Percentiles rank a stretch among this genome's conserved stretches.
These are phyloP conservation scores for Hypoxylon sp. DNA, from an alignment of 2,329 filamentous ascomycete genomes.

Conservation along the genomic window DNA sequence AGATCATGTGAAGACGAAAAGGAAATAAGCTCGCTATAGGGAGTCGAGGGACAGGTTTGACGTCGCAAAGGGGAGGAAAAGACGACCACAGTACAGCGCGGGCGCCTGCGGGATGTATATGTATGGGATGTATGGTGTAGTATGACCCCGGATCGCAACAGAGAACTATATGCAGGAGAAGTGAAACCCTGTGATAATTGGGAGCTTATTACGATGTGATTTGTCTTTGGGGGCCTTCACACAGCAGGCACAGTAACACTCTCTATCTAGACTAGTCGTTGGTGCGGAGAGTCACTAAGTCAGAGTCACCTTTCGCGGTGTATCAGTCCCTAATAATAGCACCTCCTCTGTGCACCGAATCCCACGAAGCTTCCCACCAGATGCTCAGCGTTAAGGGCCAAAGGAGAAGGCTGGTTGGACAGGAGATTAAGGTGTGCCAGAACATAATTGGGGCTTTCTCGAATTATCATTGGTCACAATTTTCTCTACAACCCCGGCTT, in stretches of 20 bases:
- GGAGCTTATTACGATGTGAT: conserved; percentile 52
- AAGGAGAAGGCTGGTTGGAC: conserved; percentile 52
- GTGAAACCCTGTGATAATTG: conserved; percentile 52
- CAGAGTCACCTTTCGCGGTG: conserved; percentile 31
- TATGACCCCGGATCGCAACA: conserved; percentile 43
- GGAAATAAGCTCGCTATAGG: conserved; percentile 50
- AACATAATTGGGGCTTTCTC: conserved; percentile 44
- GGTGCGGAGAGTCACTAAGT: conserved; percentile 46
- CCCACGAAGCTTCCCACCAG: conserved; percentile 47
- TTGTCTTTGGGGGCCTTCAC: conserved; percentile 49
- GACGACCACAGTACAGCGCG: conserved; percentile 48
- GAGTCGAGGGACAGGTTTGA: conserved; percentile 49
- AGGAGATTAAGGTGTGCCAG: conserved; percentile 49
- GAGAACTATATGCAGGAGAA: conserved; percentile 46
- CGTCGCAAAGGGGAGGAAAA: conserved; percentile 54
- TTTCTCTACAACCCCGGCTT: conserved; percentile 46
- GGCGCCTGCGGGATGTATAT: conserved; percentile 53
- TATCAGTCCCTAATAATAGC: conserved; percentile 54
- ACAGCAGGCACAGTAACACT: conserved; percentile 45
- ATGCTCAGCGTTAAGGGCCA: conserved; percentile 47
- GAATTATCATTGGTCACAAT: conserved; percentile 48
- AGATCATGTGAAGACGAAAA: conserved; percentile 51
- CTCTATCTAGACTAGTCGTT: conserved; percentile 44
- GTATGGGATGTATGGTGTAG: conserved; percentile 47
- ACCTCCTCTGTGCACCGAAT: conserved; percentile 41